Conservation (phyloP, 139 green algal genomes). For the Closterium sp. region DNA sequence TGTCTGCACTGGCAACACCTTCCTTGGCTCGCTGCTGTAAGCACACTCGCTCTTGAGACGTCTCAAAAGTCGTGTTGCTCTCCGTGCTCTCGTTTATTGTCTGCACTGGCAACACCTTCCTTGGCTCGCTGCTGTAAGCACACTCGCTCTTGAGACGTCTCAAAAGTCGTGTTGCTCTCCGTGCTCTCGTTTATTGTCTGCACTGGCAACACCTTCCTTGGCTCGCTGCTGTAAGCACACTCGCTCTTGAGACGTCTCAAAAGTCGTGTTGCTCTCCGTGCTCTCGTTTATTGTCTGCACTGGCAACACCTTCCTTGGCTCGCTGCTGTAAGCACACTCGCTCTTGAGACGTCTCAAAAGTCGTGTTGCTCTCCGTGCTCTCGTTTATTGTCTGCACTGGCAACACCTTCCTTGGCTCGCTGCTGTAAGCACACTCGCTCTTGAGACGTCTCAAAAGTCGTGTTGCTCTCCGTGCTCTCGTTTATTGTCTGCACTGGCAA, state of each 20-base stretch:
- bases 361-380: too few species aligned
- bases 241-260: too few species aligned
- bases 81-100: too few species aligned
- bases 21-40: slow-evolving; percentile 88
- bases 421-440: too few species aligned
- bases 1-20: slow-evolving; percentile 83
- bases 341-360: not conserved
- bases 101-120: too few species aligned
- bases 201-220: slow-evolving; percentile 86
- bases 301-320: slow-evolving; percentile 85
- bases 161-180: too few species aligned
- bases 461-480: slow-evolving; percentile 2
- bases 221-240: slow-evolving; percentile 81
- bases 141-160: too few species aligned
- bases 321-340: slow-evolving; percentile 77
- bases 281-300: slow-evolving; percentile 72
- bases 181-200: slow-evolving; percentile 66
- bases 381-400: too few species aligned
- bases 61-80: slow-evolving; percentile 59
- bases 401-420: too few species aligned
- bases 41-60: slow-evolving; percentile 5
- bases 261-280: slow-evolving; percentile 52
- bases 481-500: slow-evolving; percentile 80
- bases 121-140: too few species aligned
- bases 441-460: too few species aligned